Base-by-base conservation (phyloP, 1,139 yeast genomes). In the Saccharomyces hybrid region DNA sequence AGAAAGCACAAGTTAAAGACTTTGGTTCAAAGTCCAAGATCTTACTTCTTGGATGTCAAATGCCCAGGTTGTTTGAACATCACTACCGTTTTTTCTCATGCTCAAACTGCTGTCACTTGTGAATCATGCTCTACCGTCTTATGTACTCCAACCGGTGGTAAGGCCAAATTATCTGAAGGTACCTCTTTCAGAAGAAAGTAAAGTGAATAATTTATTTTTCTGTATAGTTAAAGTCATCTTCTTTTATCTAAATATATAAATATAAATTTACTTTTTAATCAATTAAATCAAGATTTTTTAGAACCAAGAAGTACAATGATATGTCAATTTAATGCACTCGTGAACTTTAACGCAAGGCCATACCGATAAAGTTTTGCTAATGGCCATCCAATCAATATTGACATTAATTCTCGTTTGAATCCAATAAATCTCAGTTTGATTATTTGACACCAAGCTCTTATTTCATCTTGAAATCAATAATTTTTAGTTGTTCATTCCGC, bases 101-200 rank as follows among this genome's bases (percentile, higher is more conserved):
- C 99, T 64, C 99, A 93, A 83, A 93, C 98, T 69, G 98, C 97
- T 71, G 99, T 93, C 75, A 88, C 97, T 74, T 93, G 99, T 83
- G 98, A 95, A 74, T 85, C 95, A 64, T 93, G 99, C 80, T 87
- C 98, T 70, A 91, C 96, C 67, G 97, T 93, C 65, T 88, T 93
- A 74, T 91, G 98, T 81, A 88, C 95, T 75, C 99, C 99, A 75
- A 89, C 98, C 67, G 99, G 99, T 83, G 99, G 99, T 83, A 93
- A 93, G 85, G 97, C 98, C 74, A 90, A 88, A 81, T 86, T 93
- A 78, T 88, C 98, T 70, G 99, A 93, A 82, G 99, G 99, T 76
- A 87, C 95, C 74, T 93, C 99, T 73, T 93, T 89, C 95, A 90
- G 99, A 86, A 88, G 88, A 82, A 93, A 93, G 88, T 16, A 16